Base-by-base conservation (phyloP, 106 monocot species). In the Dendrobium huoshanense region DNA sequence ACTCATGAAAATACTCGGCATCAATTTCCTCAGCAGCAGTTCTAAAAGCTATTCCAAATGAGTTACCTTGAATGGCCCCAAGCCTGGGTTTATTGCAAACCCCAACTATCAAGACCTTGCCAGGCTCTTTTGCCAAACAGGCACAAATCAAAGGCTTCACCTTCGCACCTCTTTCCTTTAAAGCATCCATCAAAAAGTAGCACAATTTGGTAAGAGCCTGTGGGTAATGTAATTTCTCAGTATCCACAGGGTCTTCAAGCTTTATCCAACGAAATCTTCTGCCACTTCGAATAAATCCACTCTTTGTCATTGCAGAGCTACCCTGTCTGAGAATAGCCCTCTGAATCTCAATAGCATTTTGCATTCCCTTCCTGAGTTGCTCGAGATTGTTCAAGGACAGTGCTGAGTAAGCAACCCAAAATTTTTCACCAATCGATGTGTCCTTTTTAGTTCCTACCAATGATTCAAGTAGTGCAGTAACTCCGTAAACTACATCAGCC, bases 171-270 rank as follows among this genome's bases (percentile, higher is more conserved):
- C 96, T 91, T 86, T 96, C 96, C 74, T 92, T 93, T 61, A 96
- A 81, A 75, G 96, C 96, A 85, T 96, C 96, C 91, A 96, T 89
- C 74, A 96, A 72, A 76, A 96, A 96, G 77, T 84, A 92, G 80
- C 91, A 92, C 59, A 96, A 94, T 78, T 96, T 96, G n/a, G 96
- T 96, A 43, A 96, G 79, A 79, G 96, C 93, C 85, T 91, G 93
- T 29, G 96, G 96, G 77, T 91, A 84, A 18, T 91, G 81, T 10
- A 96, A 79, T 73, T 67, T 72, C 41, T 86, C 84, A 10, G 87
- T 91, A 41, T 96, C 96, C 41, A 90, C 91, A 13, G 94, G 88
- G 22, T 96, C 96, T 82, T 94, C 94, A 68, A 96, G 89, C 83
- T 91, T 96, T 81, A 96, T 87, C 96, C 96, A 94, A 15, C 94